Percentiles rank a stretch among this genome's conserved stretches.
Evolutionary conservation across 768 basidiomycete species (phyloP).

Genomic region (Podaxis sp.): DNA sequence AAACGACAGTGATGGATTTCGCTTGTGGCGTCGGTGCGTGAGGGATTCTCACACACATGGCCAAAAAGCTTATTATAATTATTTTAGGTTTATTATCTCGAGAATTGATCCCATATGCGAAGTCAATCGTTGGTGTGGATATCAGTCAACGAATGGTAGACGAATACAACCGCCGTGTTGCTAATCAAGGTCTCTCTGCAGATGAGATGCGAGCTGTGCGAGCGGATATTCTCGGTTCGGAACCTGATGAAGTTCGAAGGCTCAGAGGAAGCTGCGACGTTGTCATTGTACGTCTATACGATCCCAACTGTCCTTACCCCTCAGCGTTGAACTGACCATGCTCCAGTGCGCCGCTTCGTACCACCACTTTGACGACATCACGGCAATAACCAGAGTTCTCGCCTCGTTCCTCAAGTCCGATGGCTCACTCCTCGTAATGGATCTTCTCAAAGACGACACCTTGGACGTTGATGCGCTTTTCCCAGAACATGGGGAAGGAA

Average conservation of each 20-base stretch:
- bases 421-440: slow-evolving; percentile 55
- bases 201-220: slow-evolving; percentile 71
- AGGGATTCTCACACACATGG: neutral
- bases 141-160: slow-evolving; percentile 74
- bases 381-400: slow-evolving; percentile 46
- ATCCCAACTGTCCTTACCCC: neutral
- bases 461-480: slow-evolving; percentile 20
- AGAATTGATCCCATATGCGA: slow-evolving; percentile 58
- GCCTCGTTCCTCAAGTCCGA: slow-evolving; percentile 52
- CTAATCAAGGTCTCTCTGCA: slow-evolving; percentile 58
- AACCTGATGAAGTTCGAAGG: slow-evolving; percentile 47
- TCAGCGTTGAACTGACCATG: neutral
- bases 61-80: neutral
- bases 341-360: slow-evolving; percentile 61
- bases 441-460: slow-evolving; percentile 38
- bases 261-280: slow-evolving; percentile 64
- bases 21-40: slow-evolving; percentile 68
- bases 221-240: slow-evolving; percentile 29
- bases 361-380: slow-evolving; percentile 58
- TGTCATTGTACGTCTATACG: slow-evolving; percentile 51
- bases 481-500: slow-evolving; percentile 22
- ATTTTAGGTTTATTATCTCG: slow-evolving; percentile 62
- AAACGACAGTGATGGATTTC: slow-evolving; percentile 66
- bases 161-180: slow-evolving; percentile 55
- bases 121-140: slow-evolving; percentile 70